These are phyloP conservation scores for Mucor piriformis DNA, from an alignment of 371 early-diverging fungal genomes.

Conservation along the genomic window DNA sequence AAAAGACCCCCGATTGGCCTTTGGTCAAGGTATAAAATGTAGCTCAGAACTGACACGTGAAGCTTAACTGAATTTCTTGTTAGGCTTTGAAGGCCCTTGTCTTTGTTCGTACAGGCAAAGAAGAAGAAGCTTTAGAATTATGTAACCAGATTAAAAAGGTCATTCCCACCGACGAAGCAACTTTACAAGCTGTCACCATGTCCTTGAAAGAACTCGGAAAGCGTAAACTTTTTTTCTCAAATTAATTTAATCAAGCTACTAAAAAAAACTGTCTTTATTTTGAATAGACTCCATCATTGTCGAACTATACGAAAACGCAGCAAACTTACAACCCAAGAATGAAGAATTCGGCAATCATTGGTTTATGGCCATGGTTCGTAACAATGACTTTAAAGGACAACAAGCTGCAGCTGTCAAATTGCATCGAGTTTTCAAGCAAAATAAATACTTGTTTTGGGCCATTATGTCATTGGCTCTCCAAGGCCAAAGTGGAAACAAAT, in stretches of 20 bases:
- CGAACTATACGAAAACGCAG: constrained; percentile 75
- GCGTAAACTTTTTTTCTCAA: constrained; percentile 36
- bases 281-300: constrained; percentile 67
- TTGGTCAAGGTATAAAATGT: constrained; percentile 64
- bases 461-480: constrained; percentile 78
- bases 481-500: constrained; percentile 43
- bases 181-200: constrained; percentile 75
- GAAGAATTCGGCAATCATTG: constrained; percentile 78
- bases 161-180: constrained; percentile 72
- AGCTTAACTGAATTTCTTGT: neutral
- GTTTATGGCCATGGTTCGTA: constrained; percentile 87
- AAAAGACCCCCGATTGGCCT: constrained; percentile 70
- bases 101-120: constrained; percentile 67
- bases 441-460: constrained; percentile 88
- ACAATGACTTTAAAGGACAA: constrained; percentile 71
- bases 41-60: too few relatives aligned
- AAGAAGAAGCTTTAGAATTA: constrained; percentile 72
- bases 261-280: neutral
- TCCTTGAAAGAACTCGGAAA: constrained; percentile 65
- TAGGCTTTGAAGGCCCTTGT: constrained; percentile 87
- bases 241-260: neutral
- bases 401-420: constrained; percentile 85
- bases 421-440: constrained; percentile 76
- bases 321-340: constrained; percentile 62
- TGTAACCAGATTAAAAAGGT: constrained; percentile 70